phyloP scores from a whole-genome alignment of 169 alveolate genomes.

The Amoebophrya sp. region DNA sequence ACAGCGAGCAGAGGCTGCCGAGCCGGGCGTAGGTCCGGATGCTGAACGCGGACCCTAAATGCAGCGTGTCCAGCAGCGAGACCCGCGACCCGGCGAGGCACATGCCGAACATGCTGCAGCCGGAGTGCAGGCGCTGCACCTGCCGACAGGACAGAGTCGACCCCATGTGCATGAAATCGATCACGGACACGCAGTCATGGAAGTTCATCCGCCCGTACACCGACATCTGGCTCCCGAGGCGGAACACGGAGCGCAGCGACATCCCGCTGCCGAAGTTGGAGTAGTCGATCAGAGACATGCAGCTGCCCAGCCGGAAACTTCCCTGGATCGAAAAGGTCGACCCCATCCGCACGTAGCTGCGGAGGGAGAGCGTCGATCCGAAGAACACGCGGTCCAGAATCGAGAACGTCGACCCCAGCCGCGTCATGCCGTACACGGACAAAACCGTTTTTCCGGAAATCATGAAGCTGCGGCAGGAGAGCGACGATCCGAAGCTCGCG shows the following conservation, averaged over 20 bases:
- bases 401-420: slow-evolving; percentile 15
- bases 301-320: not conserved
- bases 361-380: slow-evolving; percentile 3
- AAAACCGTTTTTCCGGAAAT: not conserved
- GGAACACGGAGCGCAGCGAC: not conserved
- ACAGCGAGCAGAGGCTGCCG: not conserved
- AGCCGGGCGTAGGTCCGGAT: not conserved
- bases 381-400: slow-evolving; percentile 6
- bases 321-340: not conserved
- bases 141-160: not conserved
- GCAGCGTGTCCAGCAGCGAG: slow-evolving; percentile 1
- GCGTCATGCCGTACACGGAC: slow-evolving; percentile 23
- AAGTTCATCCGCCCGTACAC: not conserved
- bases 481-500: not conserved
- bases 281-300: not conserved
- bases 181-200: not conserved
- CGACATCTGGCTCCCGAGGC: not conserved
- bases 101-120: not conserved
- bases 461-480: not conserved
- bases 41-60: not conserved
- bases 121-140: not conserved
- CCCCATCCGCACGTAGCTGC: not conserved
- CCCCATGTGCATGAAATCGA: slow-evolving; percentile 23
- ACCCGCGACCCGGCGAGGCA: not conserved
- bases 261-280: not conserved